Evolutionary conservation across 2,329 filamentous ascomycete species (phyloP).

Genomic region (Alternaria viburni): DNA sequence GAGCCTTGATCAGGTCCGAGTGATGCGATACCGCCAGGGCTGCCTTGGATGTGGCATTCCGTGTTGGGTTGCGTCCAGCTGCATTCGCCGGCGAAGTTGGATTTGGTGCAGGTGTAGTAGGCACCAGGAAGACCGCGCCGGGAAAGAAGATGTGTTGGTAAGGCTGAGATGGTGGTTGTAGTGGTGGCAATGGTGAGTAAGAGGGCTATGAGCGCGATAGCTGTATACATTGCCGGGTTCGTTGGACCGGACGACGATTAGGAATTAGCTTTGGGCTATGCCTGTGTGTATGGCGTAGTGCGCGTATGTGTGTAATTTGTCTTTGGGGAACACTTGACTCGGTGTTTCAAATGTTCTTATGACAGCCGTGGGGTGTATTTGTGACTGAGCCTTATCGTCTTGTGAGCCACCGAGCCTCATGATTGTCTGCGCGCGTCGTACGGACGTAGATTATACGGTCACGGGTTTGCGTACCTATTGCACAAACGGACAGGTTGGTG

Average conservation of each 20-base stretch:
- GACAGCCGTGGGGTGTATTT: not conserved
- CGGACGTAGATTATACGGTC: not conserved
- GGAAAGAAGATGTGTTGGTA: constrained; percentile 15
- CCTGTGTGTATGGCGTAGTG: constrained; percentile 8
- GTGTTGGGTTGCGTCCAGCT: constrained; percentile 34
- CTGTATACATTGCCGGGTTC: constrained; percentile 5
- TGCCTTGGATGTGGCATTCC: constrained; percentile 34
- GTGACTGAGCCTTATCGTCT: not conserved
- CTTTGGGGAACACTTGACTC: not conserved
- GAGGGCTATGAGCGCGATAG: constrained; percentile 14
- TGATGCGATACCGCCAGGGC: constrained; percentile 28
- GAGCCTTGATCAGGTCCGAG: constrained; percentile 43
- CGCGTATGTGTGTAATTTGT: constrained; percentile 14
- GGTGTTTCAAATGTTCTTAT: constrained; percentile 4
- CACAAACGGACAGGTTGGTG: not conserved
- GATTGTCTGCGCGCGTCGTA: not conserved
- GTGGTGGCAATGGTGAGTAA: constrained; percentile 10
- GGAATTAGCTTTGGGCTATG: constrained; percentile 4
- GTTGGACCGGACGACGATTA: constrained; percentile 2
- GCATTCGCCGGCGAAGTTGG: constrained; percentile 38
- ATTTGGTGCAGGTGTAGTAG: constrained; percentile 39
- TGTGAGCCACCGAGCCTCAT: not conserved
- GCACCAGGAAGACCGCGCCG: constrained; percentile 44
- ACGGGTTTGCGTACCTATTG: constrained; percentile 1
- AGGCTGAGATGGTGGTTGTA: constrained; percentile 12